phyloP scores from a whole-genome alignment of 495 filamentous ascomycete species.

The Xylaria scruposa region DNA sequence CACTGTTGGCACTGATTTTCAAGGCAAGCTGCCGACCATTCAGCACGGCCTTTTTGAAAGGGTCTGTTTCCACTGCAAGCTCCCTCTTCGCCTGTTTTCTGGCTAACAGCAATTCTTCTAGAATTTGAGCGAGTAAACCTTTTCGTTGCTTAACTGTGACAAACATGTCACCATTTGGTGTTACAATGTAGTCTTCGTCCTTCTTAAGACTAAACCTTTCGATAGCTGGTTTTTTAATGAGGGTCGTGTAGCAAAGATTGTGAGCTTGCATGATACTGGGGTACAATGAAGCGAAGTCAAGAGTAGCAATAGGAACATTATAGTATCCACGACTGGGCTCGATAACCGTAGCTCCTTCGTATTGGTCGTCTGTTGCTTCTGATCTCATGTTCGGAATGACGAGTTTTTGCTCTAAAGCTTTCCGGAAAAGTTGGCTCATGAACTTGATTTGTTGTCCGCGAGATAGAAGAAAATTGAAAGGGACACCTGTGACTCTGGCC shows the following conservation, averaged over 20 bases:
- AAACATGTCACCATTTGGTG: conserved; percentile 93
- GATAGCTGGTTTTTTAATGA: conserved; percentile 80
- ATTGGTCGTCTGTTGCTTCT: conserved; percentile 77
- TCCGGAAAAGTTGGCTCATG: conserved; percentile 95
- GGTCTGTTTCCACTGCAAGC: conserved; percentile 87
- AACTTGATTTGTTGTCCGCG: conserved; percentile 98
- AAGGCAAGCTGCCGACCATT: conserved; percentile 97
- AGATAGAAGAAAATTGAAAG: conserved; percentile 92
- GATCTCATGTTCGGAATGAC: conserved; percentile 85
- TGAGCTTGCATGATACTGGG: conserved; percentile 99
- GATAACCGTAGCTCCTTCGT: conserved; percentile 98
- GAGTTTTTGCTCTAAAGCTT: conserved; percentile 87
- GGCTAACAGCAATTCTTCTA: conserved; percentile 87
- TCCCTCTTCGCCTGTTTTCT: conserved; percentile 94
- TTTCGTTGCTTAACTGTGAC: conserved; percentile 88
- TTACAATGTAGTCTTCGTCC: conserved; percentile 95
- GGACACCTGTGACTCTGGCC: conserved; percentile 98
- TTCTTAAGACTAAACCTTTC: conserved; percentile 76
- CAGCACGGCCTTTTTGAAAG: conserved; percentile 96
- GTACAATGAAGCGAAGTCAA: conserved; percentile 98
- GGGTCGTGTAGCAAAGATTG: conserved; percentile 97
- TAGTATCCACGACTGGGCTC: conserved; percentile 94
- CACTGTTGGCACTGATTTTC: conserved; percentile 97
- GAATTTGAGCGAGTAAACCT: conserved; percentile 90
- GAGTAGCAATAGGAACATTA: conserved; percentile 89